These are phyloP conservation scores for Solanum pennellii DNA, from an alignment of 257 asterid genomes.

Conservation along the genomic window DNA sequence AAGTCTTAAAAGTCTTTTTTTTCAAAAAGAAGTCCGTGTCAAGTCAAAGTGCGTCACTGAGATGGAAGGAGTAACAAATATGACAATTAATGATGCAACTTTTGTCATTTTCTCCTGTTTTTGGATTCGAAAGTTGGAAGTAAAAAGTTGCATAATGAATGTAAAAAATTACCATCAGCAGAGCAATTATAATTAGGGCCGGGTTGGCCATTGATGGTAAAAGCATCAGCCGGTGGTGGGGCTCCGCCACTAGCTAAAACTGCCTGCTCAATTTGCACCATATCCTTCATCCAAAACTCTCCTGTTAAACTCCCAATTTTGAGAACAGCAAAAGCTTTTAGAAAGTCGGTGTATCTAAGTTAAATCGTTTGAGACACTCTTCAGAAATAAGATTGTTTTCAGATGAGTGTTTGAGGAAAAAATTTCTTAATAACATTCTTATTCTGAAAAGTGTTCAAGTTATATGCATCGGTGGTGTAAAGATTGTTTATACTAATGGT, in stretches of 20 bases:
- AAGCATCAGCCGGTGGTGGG: conserved; percentile 43
- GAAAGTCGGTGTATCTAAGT: not conserved
- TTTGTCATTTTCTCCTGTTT: not conserved
- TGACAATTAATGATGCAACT: not conserved
- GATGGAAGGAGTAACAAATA: not conserved
- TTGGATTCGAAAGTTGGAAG: not conserved
- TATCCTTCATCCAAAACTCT: conserved; percentile 48
- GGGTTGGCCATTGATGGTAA: conserved; percentile 61
- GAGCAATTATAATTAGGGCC: conserved; percentile 69
- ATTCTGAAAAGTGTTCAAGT: not conserved
- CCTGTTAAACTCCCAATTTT: conserved; percentile 14
- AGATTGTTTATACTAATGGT: not conserved
- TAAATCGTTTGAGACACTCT: not conserved
- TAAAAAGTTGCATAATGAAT: not conserved
- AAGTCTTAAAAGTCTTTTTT: not conserved
- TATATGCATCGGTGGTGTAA: not conserved
- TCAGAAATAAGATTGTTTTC: not conserved
- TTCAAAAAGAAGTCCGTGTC: not conserved
- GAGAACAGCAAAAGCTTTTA: not conserved
- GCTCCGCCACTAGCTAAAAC: conserved; percentile 46
- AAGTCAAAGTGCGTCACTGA: not conserved
- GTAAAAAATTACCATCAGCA: conserved; percentile 20
- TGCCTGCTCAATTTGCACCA: conserved; percentile 28
- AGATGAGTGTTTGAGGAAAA: not conserved
- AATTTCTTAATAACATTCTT: not conserved